phyloP scores from a whole-genome alignment of 352 stramenopile species.

The Phytophthora crassamura region DNA sequence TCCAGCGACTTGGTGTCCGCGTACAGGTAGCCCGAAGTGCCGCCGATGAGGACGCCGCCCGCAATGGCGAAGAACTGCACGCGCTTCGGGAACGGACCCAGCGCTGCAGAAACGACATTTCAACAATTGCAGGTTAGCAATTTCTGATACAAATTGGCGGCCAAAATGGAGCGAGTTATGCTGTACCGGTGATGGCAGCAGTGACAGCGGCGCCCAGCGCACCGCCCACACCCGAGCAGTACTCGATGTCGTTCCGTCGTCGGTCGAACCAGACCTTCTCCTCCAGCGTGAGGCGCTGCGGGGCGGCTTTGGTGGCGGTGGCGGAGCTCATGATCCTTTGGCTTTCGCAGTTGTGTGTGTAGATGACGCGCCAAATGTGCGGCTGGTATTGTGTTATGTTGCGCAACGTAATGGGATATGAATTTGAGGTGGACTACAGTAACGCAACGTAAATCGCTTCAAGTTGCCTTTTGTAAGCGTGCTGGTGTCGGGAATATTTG shows the following conservation, averaged over 20 bases:
- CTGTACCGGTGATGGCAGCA: conserved; percentile 64
- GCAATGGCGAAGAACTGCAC: conserved; percentile 68
- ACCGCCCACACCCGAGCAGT: conserved; percentile 68
- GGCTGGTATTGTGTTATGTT: not conserved
- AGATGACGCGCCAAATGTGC: conserved; percentile 15
- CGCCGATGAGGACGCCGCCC: conserved; percentile 67
- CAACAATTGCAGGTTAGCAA: too few species aligned
- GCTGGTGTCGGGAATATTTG: conserved; percentile 19
- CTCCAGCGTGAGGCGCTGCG: conserved; percentile 72
- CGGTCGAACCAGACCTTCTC: conserved; percentile 87
- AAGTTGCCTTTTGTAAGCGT: conserved; percentile 11
- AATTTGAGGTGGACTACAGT: not conserved
- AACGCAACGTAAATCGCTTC: conserved; percentile 4
- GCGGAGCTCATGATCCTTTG: conserved; percentile 25
- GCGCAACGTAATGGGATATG: not conserved
- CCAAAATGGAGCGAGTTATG: too few species aligned
- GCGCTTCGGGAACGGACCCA: conserved; percentile 71
- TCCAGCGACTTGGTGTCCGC: conserved; percentile 77
- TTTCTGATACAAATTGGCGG: too few species aligned
- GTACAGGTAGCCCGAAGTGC: conserved; percentile 66
- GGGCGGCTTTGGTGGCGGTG: conserved; percentile 1
- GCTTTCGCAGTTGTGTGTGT: conserved; percentile 4
- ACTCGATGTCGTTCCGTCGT: conserved; percentile 68
- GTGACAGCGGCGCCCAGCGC: conserved; percentile 57
- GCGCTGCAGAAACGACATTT: conserved; percentile 27